Conservation (phyloP, 305 asterid genomes). For the Solanum aculeatissimum region DNA sequence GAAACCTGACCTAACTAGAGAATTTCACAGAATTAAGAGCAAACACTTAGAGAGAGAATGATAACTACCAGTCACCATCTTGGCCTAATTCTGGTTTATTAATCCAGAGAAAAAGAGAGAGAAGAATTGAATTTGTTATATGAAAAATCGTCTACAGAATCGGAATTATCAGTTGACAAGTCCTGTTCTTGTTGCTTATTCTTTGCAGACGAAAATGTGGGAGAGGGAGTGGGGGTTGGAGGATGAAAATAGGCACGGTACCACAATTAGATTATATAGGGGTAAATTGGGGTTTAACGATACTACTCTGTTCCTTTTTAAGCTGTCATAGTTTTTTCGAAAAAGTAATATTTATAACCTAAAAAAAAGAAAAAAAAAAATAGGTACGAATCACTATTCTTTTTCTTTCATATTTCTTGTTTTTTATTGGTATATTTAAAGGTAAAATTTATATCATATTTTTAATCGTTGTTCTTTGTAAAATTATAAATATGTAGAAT, state of each 20-base stretch:
- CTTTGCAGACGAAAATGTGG: neutral
- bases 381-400: too few species aligned
- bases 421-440: too few species aligned
- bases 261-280: neutral
- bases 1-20: constrained; percentile 74
- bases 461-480: too few species aligned
- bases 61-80: constrained; percentile 54
- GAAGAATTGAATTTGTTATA: neutral
- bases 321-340: too few species aligned
- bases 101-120: neutral
- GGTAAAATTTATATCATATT: too few species aligned
- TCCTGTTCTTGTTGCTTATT: neutral
- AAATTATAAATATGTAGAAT: too few species aligned
- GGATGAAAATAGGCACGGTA: neutral
- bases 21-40: constrained; percentile 25
- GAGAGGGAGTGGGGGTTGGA: neutral
- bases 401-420: too few species aligned
- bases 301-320: too few species aligned
- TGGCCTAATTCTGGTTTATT: neutral
- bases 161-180: constrained; percentile 1
- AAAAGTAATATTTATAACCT: too few species aligned
- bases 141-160: neutral
- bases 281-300: neutral
- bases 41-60: constrained; percentile 16
- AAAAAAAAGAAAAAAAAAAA: too few species aligned